A percentile compares a stretch with the other conserved stretches of the same genome.
These are phyloP conservation scores for Capsicum rhomboideum DNA, from an alignment of 257 asterid species.

Conservation along the genomic window DNA sequence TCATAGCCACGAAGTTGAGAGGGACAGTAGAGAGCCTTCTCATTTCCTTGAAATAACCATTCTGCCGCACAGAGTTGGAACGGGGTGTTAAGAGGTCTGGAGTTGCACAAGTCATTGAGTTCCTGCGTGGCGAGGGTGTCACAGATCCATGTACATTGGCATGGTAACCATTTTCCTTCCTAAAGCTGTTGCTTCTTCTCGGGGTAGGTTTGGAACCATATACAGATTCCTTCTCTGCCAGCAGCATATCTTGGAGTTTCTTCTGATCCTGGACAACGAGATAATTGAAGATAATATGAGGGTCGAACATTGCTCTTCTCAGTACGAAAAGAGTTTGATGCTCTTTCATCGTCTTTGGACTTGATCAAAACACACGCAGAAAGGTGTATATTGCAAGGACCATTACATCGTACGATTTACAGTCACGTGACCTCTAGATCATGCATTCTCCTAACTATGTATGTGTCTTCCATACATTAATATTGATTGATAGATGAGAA, in stretches of 20 bases:
- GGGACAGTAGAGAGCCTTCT: slow-evolving; percentile 82
- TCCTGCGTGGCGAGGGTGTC: slow-evolving; percentile 84
- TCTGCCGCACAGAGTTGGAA: slow-evolving; percentile 61
- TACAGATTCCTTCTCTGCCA: slow-evolving; percentile 66
- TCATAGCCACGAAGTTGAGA: slow-evolving; percentile 59
- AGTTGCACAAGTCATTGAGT: slow-evolving; percentile 54
- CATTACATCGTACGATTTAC: neutral
- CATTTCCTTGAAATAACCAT: slow-evolving; percentile 66
- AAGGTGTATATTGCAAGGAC: neutral
- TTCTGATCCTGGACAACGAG: slow-evolving; percentile 56
- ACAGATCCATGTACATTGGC: slow-evolving; percentile 57
- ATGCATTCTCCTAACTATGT: neutral
- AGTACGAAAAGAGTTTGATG: neutral
- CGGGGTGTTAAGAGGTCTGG: slow-evolving; percentile 75
- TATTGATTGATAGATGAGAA: neutral
- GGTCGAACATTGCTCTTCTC: neutral
- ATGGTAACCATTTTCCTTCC: slow-evolving; percentile 40
- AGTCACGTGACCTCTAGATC: neutral
- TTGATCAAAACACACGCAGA: neutral
- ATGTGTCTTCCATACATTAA: neutral
- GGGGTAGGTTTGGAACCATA: slow-evolving; percentile 92
- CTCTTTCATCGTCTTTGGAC: neutral
- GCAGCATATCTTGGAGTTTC: slow-evolving; percentile 78
- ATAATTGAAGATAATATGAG: neutral
- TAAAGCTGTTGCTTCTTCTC: slow-evolving; percentile 61